phyloP scores from a whole-genome alignment of 176 grass and related monocot species.

The Carex myosuroides region DNA sequence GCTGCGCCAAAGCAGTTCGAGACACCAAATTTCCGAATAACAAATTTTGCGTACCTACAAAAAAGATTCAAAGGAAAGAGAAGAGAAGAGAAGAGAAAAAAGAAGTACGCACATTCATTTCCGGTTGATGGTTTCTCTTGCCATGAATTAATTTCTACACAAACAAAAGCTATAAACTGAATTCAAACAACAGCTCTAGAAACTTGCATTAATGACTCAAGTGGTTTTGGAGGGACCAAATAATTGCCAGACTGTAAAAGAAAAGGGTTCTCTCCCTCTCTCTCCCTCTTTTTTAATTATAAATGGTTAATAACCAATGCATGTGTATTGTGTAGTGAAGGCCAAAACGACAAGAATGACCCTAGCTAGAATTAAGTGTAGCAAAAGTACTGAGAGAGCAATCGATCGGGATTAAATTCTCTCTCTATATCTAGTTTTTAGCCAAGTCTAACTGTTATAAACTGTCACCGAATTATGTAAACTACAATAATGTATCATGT shows the following conservation, averaged over 20 bases:
- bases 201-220: not conserved
- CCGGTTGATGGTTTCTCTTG: not conserved
- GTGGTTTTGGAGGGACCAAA: not conserved
- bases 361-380: not conserved
- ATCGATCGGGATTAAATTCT: too few species aligned
- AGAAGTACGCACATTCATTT: not conserved
- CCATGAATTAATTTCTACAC: not conserved
- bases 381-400: not conserved
- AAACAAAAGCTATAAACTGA: constrained; percentile 13
- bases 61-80: not conserved
- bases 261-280: not conserved
- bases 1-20: not conserved
- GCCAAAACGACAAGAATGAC: not conserved
- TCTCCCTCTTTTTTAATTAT: not conserved
- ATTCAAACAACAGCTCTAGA: constrained; percentile 12
- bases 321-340: not conserved
- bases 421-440: too few species aligned
- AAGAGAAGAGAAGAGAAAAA: not conserved
- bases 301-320: not conserved
- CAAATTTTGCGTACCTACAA: not conserved
- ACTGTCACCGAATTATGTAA: too few species aligned
- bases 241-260: constrained; percentile 15
- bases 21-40: not conserved
- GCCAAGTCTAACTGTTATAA: too few species aligned
- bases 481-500: too few species aligned